phyloP scores from a whole-genome alignment of 306 rosid genomes.

The Betula pendula region DNA sequence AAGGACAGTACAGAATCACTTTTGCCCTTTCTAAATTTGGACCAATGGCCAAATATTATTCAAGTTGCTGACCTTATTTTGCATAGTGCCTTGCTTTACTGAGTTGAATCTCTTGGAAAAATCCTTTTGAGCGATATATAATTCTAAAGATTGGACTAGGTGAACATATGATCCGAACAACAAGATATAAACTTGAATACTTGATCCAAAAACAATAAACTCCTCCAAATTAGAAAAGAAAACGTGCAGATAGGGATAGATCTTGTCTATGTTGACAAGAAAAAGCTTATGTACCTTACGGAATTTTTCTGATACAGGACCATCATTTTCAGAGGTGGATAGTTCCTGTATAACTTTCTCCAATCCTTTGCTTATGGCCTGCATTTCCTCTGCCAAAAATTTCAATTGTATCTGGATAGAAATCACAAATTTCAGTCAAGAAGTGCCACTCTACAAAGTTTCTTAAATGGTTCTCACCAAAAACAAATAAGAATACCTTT shows the following conservation, averaged over 20 bases:
- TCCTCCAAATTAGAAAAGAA: neutral
- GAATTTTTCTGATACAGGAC: constrained; percentile 74
- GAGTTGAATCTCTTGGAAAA: too few relatives aligned
- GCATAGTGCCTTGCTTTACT: too few relatives aligned
- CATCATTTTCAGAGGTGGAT: constrained; percentile 76
- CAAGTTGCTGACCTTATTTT: too few relatives aligned
- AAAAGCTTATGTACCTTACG: constrained; percentile 46
- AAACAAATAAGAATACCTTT: constrained; percentile 55
- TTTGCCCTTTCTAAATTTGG: neutral
- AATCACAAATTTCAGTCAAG: constrained; percentile 28
- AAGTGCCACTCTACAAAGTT: constrained; percentile 1
- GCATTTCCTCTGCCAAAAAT: constrained; percentile 94
- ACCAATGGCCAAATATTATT: too few relatives aligned
- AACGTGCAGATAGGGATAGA: neutral
- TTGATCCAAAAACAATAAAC: neutral
- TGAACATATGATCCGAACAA: too few relatives aligned
- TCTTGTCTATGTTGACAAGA: neutral
- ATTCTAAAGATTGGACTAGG: too few relatives aligned
- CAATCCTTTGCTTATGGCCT: constrained; percentile 86
- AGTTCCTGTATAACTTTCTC: constrained; percentile 84
- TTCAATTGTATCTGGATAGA: constrained; percentile 70
- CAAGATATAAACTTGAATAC: neutral
- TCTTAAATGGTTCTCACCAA: neutral
- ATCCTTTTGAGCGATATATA: too few relatives aligned
- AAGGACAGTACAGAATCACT: neutral